Base-by-base conservation (phyloP, 257 asterid species). In the Scutellaria galericulata region DNA sequence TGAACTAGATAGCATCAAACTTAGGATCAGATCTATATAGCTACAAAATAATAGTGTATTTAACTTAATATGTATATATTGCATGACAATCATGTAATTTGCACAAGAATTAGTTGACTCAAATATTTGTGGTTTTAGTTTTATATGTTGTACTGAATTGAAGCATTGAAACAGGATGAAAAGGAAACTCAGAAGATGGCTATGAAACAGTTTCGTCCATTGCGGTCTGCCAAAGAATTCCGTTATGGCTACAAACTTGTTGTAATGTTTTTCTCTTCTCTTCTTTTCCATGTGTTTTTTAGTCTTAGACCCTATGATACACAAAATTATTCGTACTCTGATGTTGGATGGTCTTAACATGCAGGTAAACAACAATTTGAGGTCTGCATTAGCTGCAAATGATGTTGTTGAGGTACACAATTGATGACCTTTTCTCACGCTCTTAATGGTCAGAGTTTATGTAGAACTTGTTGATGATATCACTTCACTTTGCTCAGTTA, bases 171-270 rank as follows among this genome's bases (percentile, higher is more conserved):
- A 79, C 89, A 95, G 97, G 99, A 95, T 35, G 99, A 92, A 78
- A 92, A 87, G 90, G 97, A 92, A 81, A 77, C 90, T 45, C 90
- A 82, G 86, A 95, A 90, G 85, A 68, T 80, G 90, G 99, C 98
- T 35, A 61, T 75, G 55, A 90, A 90, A 79, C 92, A 85, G 80
- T 90, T 87, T 68, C 96, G 98, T 40, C 87, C 85, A 5, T 74
- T 95, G 80, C 91, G 93, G 55, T 80, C 91, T 7, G 89, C 96
- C 0, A 90, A 83, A 31, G 98, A 90, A 40, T 95, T 95, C 74
- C 83, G 90, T 86, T 95, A 95, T 73, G 99, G 99, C 85, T 95
- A 90, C 92, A 95, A 95, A 72, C 83, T 95, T 76, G 97, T 95
- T 39, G 99, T 95, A 92, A 85, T 81, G 85, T 74, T 85, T 74